Conservation (phyloP, 2,329 filamentous ascomycete genomes). For the Fusarium begoniae region DNA sequence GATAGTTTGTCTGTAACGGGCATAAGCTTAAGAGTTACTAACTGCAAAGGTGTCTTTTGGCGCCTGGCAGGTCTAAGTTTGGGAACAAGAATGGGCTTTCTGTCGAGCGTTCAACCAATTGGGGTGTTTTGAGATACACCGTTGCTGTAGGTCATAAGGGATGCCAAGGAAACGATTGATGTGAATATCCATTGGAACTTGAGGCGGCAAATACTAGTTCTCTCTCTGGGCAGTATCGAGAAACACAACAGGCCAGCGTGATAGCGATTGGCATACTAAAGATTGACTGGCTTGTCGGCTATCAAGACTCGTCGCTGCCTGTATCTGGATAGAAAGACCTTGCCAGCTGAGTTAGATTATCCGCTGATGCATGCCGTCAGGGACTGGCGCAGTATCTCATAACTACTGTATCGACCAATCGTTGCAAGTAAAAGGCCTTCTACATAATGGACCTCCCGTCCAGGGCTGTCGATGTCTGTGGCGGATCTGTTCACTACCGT, state of each 20-base stretch:
- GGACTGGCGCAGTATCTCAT: too few species aligned
- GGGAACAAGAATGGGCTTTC: background rate
- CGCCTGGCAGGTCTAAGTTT: background rate
- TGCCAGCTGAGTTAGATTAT: fast-evolving
- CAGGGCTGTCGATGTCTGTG: fast-evolving
- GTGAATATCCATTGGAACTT: too few species aligned
- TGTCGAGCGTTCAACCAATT: background rate
- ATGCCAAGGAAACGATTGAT: background rate
- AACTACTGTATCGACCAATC: fast-evolving
- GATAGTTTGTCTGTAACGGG: background rate
- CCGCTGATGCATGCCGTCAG: too few species aligned
- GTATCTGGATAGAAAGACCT: background rate
- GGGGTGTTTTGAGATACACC: background rate
- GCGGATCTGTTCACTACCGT: background rate
- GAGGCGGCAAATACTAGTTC: background rate
- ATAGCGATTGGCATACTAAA: fast-evolving
- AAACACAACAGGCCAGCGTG: background rate
- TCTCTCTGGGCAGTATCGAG: fast-evolving
- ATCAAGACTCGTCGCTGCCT: background rate
- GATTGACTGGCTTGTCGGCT: background rate
- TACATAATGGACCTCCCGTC: background rate
- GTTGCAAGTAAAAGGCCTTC: too few species aligned
- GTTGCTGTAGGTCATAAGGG: too few species aligned
- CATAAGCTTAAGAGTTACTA: background rate
- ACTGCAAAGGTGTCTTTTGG: background rate